Conservation (phyloP, 164 flowering plant genomes). For the Annona cherimola region DNA sequence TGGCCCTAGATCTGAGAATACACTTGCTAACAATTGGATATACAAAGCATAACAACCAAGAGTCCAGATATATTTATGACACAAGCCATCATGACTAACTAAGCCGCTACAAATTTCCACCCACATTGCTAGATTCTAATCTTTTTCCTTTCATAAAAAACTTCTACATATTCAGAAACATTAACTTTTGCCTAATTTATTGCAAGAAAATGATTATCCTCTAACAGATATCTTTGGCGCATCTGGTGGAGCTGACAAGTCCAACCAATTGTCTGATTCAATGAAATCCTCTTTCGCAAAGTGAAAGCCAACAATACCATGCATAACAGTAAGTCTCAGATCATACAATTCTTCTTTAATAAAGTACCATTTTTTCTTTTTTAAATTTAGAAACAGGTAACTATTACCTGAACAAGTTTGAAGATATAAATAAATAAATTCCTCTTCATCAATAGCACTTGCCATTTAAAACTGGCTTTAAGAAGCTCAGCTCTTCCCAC, state of each 20-base stretch:
- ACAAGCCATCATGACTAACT: neutral
- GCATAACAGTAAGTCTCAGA: neutral
- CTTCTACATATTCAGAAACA: neutral
- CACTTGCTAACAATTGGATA: neutral
- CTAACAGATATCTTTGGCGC: neutral
- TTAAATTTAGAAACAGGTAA: neutral
- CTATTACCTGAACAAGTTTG: slow-evolving; percentile 78
- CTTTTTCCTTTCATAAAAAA: neutral
- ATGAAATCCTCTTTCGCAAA: neutral
- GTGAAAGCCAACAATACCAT: neutral
- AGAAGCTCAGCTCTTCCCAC: slow-evolving; percentile 64
- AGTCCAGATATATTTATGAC: neutral
- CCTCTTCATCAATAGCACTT: slow-evolving; percentile 81
- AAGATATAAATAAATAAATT: slow-evolving; percentile 87
- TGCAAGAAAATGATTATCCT: neutral
- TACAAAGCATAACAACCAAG: neutral
- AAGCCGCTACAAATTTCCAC: neutral
- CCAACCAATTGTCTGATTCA: neutral
- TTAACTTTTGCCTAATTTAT: neutral
- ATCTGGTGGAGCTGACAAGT: neutral
- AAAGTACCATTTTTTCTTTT: neutral
- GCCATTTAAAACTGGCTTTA: slow-evolving; percentile 73
- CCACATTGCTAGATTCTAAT: neutral
- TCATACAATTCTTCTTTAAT: neutral
- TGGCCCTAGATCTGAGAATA: neutral